A percentile compares a stretch with the other conserved stretches of the same genome.
Conservation (phyloP, 2,329 filamentous ascomycete genomes). For the Hypoxylon sp. region DNA sequence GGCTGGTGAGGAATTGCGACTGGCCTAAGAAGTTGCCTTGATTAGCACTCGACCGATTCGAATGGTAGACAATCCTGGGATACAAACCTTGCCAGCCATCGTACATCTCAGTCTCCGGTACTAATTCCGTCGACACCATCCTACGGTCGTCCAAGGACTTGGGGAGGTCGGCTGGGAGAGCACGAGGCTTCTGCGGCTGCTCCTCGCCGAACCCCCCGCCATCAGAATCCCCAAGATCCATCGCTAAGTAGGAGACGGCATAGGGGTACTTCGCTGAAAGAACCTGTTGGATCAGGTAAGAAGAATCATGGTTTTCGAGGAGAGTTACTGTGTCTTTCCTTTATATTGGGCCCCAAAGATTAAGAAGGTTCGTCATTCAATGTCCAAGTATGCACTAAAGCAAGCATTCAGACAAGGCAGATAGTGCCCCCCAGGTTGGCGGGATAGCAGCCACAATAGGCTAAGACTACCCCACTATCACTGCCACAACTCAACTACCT, state of each 20-base stretch:
- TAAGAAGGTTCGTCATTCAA: constrained; percentile 40
- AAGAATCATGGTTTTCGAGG: constrained; percentile 42
- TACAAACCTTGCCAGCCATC: constrained; percentile 93
- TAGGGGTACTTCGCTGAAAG: constrained; percentile 44
- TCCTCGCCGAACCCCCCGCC: constrained; percentile 58
- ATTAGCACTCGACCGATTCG: constrained; percentile 27
- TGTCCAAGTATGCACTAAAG: constrained; percentile 22
- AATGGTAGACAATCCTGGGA: constrained; percentile 28
- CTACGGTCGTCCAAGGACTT: constrained; percentile 91
- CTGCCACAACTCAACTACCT: constrained; percentile 27
- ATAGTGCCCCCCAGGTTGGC: not conserved
- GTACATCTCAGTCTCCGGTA: constrained; percentile 93
- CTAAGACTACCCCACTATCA: not conserved
- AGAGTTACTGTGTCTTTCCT: constrained; percentile 22
- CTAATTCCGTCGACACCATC: constrained; percentile 72
- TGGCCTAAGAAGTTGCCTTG: constrained; percentile 71
- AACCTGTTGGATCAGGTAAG: constrained; percentile 33
- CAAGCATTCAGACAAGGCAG: constrained; percentile 17
- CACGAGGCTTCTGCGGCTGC: constrained; percentile 58
- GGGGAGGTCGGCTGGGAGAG: constrained; percentile 85
- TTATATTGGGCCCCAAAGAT: constrained; percentile 31
- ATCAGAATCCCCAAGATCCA: constrained; percentile 69
- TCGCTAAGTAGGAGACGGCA: constrained; percentile 58
- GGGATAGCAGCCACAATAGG: constrained; percentile 28
- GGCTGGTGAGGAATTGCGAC: constrained; percentile 92